These are phyloP conservation scores for Arabidopsis lyrata DNA, from an alignment of 441 rosid species.

Conservation along the genomic window DNA sequence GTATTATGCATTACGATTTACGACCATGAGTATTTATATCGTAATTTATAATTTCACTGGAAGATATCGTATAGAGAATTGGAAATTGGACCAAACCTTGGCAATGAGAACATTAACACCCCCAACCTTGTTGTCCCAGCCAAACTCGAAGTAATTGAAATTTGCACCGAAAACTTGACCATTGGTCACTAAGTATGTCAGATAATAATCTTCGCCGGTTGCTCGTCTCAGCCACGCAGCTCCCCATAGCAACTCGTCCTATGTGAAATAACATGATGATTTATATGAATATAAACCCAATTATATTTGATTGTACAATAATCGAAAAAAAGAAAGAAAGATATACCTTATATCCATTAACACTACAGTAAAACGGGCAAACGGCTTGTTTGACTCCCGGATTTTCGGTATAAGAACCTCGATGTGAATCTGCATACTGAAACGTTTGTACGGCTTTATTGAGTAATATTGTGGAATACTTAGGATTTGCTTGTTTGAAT, in stretches of 20 bases:
- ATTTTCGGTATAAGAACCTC: constrained; percentile 90
- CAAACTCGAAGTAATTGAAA: constrained; percentile 68
- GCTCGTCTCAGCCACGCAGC: constrained; percentile 96
- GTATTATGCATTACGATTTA: too few species aligned
- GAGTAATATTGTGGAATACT: constrained; percentile 38
- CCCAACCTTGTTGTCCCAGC: constrained; percentile 87
- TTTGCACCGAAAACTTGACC: constrained; percentile 71
- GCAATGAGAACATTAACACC: constrained; percentile 83
- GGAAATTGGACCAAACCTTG: constrained; percentile 52
- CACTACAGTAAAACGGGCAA: constrained; percentile 95
- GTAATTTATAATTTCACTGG: too few species aligned
- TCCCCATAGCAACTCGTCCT: constrained; percentile 96
- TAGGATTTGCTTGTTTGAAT: constrained; percentile 26
- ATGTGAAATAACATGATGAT: neutral
- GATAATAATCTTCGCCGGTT: constrained; percentile 59
- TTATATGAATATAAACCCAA: neutral
- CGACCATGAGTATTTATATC: too few species aligned
- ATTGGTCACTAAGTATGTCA: constrained; percentile 65
- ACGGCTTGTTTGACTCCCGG: constrained; percentile 55
- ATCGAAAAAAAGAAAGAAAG: neutral
- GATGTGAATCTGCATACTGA: constrained; percentile 68
- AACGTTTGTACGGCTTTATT: constrained; percentile 54
- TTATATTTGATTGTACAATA: neutral
- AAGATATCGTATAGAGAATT: too few species aligned
- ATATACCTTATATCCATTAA: constrained; percentile 78